Evolutionary conservation across 2,329 filamentous ascomycete genomes (phyloP).

Genomic region (Botrytis galanthina): DNA sequence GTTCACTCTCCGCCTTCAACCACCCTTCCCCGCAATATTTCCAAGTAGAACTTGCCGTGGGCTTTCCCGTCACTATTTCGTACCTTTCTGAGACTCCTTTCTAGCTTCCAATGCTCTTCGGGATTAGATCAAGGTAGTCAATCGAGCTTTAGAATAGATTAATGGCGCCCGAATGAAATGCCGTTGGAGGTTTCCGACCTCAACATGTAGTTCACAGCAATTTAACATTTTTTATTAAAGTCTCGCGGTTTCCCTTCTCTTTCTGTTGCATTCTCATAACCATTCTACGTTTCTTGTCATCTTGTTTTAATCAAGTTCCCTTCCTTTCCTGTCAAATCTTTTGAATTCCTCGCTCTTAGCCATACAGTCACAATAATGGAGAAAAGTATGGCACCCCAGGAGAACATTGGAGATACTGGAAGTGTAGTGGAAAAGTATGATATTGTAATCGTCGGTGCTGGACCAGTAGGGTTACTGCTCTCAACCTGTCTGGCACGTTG

Average conservation of each 20-base stretch:
- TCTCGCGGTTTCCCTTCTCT: not conserved
- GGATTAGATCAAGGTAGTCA: slow-evolving; percentile 14
- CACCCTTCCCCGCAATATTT: slow-evolving; percentile 15
- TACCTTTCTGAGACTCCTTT: not conserved
- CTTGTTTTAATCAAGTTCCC: not conserved
- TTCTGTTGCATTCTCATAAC: not conserved
- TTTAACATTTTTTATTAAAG: slow-evolving; percentile 8
- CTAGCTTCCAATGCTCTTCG: not conserved
- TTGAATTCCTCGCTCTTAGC: not conserved
- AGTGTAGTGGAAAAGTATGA: slow-evolving; percentile 48
- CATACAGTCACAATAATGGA: slow-evolving; percentile 26
- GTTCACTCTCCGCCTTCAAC: not conserved
- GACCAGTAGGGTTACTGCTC: slow-evolving; percentile 82
- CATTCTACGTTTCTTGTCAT: not conserved
- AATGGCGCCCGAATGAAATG: slow-evolving; percentile 7
- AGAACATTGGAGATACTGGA: slow-evolving; percentile 23
- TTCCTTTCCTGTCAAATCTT: no score
- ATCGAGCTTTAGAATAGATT: not conserved
- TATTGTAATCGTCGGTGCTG: slow-evolving; percentile 82
- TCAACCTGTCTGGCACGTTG: slow-evolving; percentile 86
- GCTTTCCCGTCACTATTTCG: slow-evolving; percentile 9
- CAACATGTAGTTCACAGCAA: not conserved
- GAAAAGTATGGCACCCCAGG: slow-evolving; percentile 25
- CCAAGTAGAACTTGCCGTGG: slow-evolving; percentile 15
- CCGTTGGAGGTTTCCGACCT: slow-evolving; percentile 1